phyloP scores from a whole-genome alignment of 805 yeast genomes.

The Cyberlindnera misumaiensis region DNA sequence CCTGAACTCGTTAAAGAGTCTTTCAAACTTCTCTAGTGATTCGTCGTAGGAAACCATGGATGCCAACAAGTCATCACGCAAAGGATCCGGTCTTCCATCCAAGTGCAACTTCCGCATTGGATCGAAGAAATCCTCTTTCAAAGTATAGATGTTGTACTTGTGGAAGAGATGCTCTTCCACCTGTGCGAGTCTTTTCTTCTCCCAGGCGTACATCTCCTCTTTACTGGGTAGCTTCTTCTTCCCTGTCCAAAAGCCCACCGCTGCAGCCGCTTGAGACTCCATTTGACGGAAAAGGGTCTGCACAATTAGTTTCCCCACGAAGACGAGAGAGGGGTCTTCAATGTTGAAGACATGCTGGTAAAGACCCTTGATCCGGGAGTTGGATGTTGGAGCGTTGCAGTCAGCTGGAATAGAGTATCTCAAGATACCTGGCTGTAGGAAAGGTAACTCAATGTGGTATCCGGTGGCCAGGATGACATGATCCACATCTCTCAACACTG shows the following conservation, averaged over 20 bases:
- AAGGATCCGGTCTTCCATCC: slow-evolving; percentile 27
- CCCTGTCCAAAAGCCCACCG: slow-evolving; percentile 51
- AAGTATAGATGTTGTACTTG: slow-evolving; percentile 26
- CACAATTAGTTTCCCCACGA: slow-evolving; percentile 35
- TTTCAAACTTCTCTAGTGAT: slow-evolving; percentile 16
- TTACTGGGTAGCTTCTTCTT: slow-evolving; percentile 31
- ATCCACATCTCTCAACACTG: slow-evolving; percentile 29
- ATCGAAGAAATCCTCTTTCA: slow-evolving; percentile 26
- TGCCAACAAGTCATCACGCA: slow-evolving; percentile 20
- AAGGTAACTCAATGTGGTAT: slow-evolving; percentile 36
- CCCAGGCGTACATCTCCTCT: slow-evolving; percentile 35
- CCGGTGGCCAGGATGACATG: slow-evolving; percentile 37
- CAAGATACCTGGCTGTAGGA: slow-evolving; percentile 23
- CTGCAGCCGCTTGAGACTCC: slow-evolving; percentile 46
- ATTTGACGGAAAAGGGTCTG: slow-evolving; percentile 42
- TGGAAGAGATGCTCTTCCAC: slow-evolving; percentile 27
- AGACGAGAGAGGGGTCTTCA: slow-evolving; percentile 39
- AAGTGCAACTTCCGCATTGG: slow-evolving; percentile 24
- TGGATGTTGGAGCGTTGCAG: slow-evolving; percentile 15
- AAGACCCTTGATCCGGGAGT: slow-evolving; percentile 32
- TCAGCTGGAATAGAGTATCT: slow-evolving; percentile 22
- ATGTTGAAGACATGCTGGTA: slow-evolving; percentile 41
- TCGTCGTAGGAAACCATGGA: slow-evolving; percentile 7
- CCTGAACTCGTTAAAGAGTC: slow-evolving; percentile 17
- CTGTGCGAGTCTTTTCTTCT: slow-evolving; percentile 17